Conservation (phyloP, 768 basidiomycete genomes). For the Dacryopinax primogenitus region DNA sequence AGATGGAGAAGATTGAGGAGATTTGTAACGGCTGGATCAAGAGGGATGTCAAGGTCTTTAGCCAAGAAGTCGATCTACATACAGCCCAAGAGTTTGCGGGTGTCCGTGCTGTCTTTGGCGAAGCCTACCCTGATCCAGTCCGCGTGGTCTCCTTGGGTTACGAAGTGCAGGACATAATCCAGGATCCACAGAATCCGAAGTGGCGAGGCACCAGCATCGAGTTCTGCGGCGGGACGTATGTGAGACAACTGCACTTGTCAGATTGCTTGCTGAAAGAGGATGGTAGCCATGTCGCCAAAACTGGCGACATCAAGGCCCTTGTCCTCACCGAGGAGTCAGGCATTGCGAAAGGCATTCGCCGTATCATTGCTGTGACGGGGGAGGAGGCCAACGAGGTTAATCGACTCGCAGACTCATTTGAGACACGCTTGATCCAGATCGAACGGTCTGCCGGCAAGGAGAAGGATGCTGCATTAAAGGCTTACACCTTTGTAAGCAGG, state of each 20-base stretch:
- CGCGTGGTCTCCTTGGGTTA: conserved; percentile 86
- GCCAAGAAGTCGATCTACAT: conserved; percentile 68
- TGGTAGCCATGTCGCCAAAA: conserved; percentile 82
- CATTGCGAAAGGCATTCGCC: conserved; percentile 94
- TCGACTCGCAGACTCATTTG: conserved; percentile 50
- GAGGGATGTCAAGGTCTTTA: conserved; percentile 75
- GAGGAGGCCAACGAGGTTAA: conserved; percentile 79
- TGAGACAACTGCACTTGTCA: conserved; percentile 16
- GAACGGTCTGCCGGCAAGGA: conserved; percentile 54
- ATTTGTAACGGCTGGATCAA: conserved; percentile 84
- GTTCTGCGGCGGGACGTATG: conserved; percentile 96
- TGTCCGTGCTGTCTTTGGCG: conserved; percentile 90
- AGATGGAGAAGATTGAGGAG: conserved; percentile 68
- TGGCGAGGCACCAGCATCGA: conserved; percentile 89
- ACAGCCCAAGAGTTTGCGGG: conserved; percentile 82
- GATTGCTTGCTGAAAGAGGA: not conserved
- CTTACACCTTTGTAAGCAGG: conserved; percentile 55
- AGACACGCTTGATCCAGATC: conserved; percentile 47
- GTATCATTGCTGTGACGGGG: conserved; percentile 88
- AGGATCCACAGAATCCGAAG: conserved; percentile 75
- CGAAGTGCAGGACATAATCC: conserved; percentile 70
- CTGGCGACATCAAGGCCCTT: conserved; percentile 93
- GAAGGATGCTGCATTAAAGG: conserved; percentile 80
- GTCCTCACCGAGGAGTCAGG: conserved; percentile 91
- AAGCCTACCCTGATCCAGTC: conserved; percentile 95